These are phyloP conservation scores for Elaeagnus macrophylla DNA, from an alignment of 306 rosid genomes.

Conservation along the genomic window DNA sequence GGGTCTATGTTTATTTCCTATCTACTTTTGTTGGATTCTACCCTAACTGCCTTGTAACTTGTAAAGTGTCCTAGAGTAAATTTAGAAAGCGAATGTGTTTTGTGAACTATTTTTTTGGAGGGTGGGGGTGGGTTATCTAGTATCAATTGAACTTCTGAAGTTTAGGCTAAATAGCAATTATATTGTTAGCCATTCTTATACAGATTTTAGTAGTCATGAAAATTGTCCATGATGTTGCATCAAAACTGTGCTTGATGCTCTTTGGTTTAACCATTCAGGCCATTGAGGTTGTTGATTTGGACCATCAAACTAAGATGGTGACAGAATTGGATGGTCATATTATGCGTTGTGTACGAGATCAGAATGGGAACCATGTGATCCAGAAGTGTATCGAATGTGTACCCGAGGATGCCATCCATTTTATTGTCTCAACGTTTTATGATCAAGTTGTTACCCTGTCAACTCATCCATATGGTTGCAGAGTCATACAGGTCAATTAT, in stretches of 20 bases:
- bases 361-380: conserved; percentile 94
- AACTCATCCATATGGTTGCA: conserved; percentile 97
- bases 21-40: neutral
- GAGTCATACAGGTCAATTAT: conserved; percentile 75
- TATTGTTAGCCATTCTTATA: neutral
- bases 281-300: conserved; percentile 83
- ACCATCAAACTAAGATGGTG: conserved; percentile 84
- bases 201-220: neutral
- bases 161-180: too few species aligned
- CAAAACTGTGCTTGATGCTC: neutral
- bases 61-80: too few species aligned
- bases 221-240: neutral
- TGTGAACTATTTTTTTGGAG: too few species aligned
- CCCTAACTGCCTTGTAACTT: too few species aligned
- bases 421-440: conserved; percentile 74
- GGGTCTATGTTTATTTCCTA: neutral
- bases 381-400: conserved; percentile 96
- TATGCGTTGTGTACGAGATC: conserved; percentile 98
- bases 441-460: conserved; percentile 90
- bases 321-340: conserved; percentile 75
- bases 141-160: too few species aligned
- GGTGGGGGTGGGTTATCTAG: too few species aligned
- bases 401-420: conserved; percentile 74
- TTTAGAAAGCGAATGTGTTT: too few species aligned
- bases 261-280: conserved; percentile 40